Percentiles rank a stretch among this genome's conserved stretches.
phyloP scores from a whole-genome alignment of 1,139 yeast species.

The Debaryomyces udenii region DNA sequence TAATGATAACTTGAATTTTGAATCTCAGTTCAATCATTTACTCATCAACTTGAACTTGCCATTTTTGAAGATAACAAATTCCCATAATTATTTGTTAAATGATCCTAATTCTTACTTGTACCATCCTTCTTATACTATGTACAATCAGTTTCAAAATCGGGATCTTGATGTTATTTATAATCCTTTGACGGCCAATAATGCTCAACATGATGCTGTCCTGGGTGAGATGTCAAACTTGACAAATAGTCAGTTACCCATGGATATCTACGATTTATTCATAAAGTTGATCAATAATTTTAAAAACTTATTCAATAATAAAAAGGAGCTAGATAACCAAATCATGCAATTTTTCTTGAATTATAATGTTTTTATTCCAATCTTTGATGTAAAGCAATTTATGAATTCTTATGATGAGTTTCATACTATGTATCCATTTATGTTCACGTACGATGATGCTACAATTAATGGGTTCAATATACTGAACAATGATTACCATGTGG shows the following conservation, averaged over 20 bases:
- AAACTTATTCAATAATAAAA: conserved; percentile 43
- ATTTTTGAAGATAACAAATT: conserved; percentile 49
- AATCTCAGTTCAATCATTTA: conserved; percentile 51
- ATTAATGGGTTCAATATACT: conserved; percentile 55
- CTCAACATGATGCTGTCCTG: conserved; percentile 22
- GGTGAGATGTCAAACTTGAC: conserved; percentile 23
- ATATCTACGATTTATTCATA: conserved; percentile 49
- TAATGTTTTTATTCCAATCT: conserved; percentile 62
- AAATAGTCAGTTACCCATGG: conserved; percentile 37
- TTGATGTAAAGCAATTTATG: conserved; percentile 61
- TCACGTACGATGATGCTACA: conserved; percentile 53
- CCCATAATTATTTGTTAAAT: conserved; percentile 47
- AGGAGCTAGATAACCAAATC: conserved; percentile 55
- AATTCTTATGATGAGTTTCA: conserved; percentile 59
- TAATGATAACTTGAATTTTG: conserved; percentile 52
- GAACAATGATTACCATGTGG: conserved; percentile 52
- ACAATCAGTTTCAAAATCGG: conserved; percentile 43
- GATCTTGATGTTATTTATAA: conserved; percentile 48
- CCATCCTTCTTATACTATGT: conserved; percentile 44
- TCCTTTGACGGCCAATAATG: conserved; percentile 40
- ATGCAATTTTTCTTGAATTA: conserved; percentile 57
- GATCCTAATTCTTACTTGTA: conserved; percentile 50
- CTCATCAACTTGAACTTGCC: conserved; percentile 50
- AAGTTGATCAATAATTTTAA: conserved; percentile 52
- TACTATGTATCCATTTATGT: conserved; percentile 57